Percentiles rank a stretch among this genome's conserved stretches.
These are phyloP conservation scores for Yamadazyma spencermartinsiae DNA, from an alignment of 1,139 yeast genomes.

Conservation along the genomic window DNA sequence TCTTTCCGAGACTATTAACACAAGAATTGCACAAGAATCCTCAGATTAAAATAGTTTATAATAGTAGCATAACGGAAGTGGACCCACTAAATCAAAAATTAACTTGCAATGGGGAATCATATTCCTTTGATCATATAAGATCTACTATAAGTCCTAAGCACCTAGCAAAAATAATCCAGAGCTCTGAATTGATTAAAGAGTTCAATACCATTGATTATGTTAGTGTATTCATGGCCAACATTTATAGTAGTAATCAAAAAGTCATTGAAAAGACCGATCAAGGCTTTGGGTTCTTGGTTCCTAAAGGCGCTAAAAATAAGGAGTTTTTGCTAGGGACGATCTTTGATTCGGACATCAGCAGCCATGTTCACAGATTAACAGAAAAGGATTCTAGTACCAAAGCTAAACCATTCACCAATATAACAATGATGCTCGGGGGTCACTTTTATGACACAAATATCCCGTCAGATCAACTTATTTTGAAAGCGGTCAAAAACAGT, in stretches of 20 bases:
- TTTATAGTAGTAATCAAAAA: constrained; percentile 34
- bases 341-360: constrained; percentile 73
- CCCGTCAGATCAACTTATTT: constrained; percentile 47
- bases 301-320: constrained; percentile 53
- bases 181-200: constrained; percentile 13
- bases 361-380: constrained; percentile 6
- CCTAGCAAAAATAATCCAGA: constrained; percentile 24
- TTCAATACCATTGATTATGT: constrained; percentile 43
- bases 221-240: constrained; percentile 60
- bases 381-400: constrained; percentile 1
- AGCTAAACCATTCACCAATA: constrained; percentile 39
- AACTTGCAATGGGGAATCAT: constrained; percentile 9
- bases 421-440: constrained; percentile 93
- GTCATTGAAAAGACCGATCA: constrained; percentile 46
- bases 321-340: constrained; percentile 79
- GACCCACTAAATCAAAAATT: constrained; percentile 19
- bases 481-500: constrained; percentile 46
- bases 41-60: constrained; percentile 42
- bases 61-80: constrained; percentile 22
- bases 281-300: constrained; percentile 91
- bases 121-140: constrained; percentile 52
- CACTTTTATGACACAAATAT: constrained; percentile 30
- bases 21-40: constrained; percentile 32
- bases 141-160: constrained; percentile 51
- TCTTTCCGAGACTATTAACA: constrained; percentile 46